Evolutionary conservation across 2,329 filamentous ascomycete genomes (phyloP), one percentile per base, ranked within the genome.

Genomic region (Colletotrichum godetiae): DNA sequence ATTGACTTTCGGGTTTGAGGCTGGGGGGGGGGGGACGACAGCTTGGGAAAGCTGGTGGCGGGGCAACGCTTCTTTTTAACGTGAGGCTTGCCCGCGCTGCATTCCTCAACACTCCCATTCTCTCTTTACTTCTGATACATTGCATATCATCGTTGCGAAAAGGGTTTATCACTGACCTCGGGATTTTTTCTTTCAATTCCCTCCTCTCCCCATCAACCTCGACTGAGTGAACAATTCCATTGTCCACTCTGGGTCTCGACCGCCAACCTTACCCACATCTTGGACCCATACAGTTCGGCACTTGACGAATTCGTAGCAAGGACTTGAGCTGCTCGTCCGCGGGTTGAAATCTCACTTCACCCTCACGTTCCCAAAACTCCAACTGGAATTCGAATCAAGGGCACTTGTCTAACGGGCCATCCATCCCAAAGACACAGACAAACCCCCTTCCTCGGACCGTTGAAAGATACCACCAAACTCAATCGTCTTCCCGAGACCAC

Each of bases 51-150:
- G 71, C 74, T 69, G 82, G 84, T 87, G 86, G 85, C 86, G 82
- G 85, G 86, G 84, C 85, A 87, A 86, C 86, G 78, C 78, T 74
- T 75, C 77, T 74, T 82, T 85, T 84, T 84, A 84, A 78, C 78
- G 46, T 69, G 57, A 57, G 42, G 62, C 67, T 60, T 60, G 69
- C 69, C 64, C 46, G 33, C 42, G 37, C 49, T 69, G 59, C 71
- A 68, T 68, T 71, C 71, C 66, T 69, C 63, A 46, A 53, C 35
- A 4, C 27, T 46, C 19, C 37, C 31, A 31, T 71, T 61, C 65
- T 33, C 60, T 56, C 19, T 33, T 29, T 29, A 10, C 22, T 13
- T 56, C 55, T 66, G 52, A 52, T 57, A 29, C 52, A 66, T 52
- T 58, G 33, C 49, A 29, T n/a, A 49, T 31, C n/a, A 19, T 6